These are phyloP conservation scores for Cladophialophora carrionii DNA, from an alignment of 2,329 filamentous ascomycete species.

Conservation along the genomic window DNA sequence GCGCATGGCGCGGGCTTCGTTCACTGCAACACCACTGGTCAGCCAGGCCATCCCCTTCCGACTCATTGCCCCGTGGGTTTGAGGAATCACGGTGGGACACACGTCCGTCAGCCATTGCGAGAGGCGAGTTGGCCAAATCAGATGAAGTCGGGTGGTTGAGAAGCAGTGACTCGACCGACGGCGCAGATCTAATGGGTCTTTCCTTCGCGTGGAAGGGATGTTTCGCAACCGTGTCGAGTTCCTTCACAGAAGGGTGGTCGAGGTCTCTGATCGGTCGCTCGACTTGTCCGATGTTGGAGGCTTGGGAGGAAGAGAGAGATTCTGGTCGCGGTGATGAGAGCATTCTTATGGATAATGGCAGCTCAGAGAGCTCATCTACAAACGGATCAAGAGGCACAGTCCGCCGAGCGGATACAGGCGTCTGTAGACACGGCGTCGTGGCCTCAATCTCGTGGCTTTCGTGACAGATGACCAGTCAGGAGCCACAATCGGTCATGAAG, in stretches of 20 bases:
- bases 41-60: constrained; percentile 13
- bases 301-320: constrained; percentile 20
- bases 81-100: constrained; percentile 27
- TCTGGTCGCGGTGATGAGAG: constrained; percentile 25
- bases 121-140: constrained; percentile 7
- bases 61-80: constrained; percentile 6
- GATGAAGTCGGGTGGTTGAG: constrained; percentile 16
- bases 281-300: constrained; percentile 19
- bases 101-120: constrained; percentile 38
- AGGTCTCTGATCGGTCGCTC: constrained; percentile 22
- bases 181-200: constrained; percentile 15
- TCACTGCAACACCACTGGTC: constrained; percentile 52
- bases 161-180: constrained; percentile 15
- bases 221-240: constrained; percentile 7
- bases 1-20: constrained; percentile 65
- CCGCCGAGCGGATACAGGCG: constrained; percentile 6
- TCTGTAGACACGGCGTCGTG: constrained; percentile 8
- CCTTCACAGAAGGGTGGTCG: constrained; percentile 16
- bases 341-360: constrained; percentile 31
- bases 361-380: constrained; percentile 9
- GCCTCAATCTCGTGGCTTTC: constrained; percentile 34
- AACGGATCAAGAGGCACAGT: constrained; percentile 15
- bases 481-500: constrained; percentile 15
- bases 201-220: constrained; percentile 8
- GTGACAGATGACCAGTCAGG: constrained; percentile 30